phyloP scores from a whole-genome alignment of 2,329 filamentous ascomycete genomes.

The Teratosphaeria epicoccoides region DNA sequence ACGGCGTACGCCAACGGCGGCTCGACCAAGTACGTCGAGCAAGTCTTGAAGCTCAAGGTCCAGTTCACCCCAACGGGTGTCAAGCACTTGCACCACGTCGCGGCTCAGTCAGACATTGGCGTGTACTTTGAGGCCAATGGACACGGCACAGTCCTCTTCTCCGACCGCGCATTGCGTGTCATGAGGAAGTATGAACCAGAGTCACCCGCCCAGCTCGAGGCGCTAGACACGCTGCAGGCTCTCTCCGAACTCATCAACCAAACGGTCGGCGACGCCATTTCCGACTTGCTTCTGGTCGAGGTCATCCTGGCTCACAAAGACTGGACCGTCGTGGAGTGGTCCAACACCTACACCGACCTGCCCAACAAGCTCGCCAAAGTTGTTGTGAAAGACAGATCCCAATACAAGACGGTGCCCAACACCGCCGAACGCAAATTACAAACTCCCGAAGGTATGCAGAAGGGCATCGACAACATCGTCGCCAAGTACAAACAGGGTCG shows the following conservation, averaged over 20 bases:
- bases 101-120: conserved; percentile 84
- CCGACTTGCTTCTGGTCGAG: conserved; percentile 91
- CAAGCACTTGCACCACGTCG: conserved; percentile 96
- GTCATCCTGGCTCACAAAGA: conserved; percentile 90
- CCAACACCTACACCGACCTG: conserved; percentile 82
- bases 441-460: conserved; percentile 67
- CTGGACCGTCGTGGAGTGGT: conserved; percentile 82
- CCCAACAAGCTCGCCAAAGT: conserved; percentile 93
- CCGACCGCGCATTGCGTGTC: conserved; percentile 64
- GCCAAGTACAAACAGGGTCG: conserved; percentile 84
- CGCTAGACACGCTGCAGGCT: conserved; percentile 72
- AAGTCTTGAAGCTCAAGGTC: conserved; percentile 77
- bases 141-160: conserved; percentile 94
- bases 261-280: conserved; percentile 90
- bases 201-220: conserved; percentile 82
- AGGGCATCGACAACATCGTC: conserved; percentile 75
- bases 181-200: conserved; percentile 74
- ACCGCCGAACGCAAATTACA: conserved; percentile 74
- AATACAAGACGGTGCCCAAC: conserved; percentile 75
- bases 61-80: conserved; percentile 92
- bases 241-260: conserved; percentile 93
- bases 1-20: conserved; percentile 97
- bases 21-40: conserved; percentile 82
- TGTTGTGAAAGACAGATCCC: conserved; percentile 74
- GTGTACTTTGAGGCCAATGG: conserved; percentile 99